Evolutionary conservation across 192 early-diverging fungal species (phyloP).

Genomic region (Piromyces finnis): DNA sequence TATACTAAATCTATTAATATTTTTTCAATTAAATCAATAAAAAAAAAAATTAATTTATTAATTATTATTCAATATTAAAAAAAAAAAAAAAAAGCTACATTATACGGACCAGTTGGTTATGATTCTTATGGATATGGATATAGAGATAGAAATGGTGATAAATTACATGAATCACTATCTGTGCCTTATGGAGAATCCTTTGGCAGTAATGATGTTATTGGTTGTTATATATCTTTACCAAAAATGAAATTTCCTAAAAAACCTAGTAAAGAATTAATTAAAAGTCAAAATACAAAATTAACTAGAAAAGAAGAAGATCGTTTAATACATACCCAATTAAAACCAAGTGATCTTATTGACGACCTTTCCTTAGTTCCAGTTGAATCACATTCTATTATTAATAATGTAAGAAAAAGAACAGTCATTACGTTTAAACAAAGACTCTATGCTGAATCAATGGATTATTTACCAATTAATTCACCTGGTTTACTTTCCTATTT

Average conservation of each 20-base stretch:
- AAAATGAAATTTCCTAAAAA: constrained; percentile 4
- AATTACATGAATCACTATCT: constrained; percentile 26
- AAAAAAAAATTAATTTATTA: too few species aligned
- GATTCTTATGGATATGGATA: constrained; percentile 46
- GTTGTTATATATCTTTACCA: constrained; percentile 30
- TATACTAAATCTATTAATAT: too few species aligned
- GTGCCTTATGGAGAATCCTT: constrained; percentile 32
- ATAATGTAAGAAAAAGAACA: constrained; percentile 18
- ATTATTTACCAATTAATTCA: neutral
- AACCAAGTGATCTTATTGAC: neutral
- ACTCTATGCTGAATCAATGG: neutral
- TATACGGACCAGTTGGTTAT: constrained; percentile 45
- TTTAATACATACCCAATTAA: neutral
- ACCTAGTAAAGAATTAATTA: neutral
- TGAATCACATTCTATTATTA: neutral
- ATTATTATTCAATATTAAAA: too few species aligned
- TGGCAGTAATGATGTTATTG: constrained; percentile 41
- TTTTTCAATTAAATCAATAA: too few species aligned
- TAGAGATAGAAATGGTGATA: constrained; percentile 43
- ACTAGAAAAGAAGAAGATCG: neutral
- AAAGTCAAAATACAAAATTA: constrained; percentile 8
- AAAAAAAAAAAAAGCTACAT: constrained; percentile 4
- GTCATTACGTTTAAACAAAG: constrained; percentile 12
- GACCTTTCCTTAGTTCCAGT: neutral
- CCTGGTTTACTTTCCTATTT: neutral